Conservation (phyloP, 2,329 filamentous ascomycete species). For the Teratosphaeria viscida region DNA sequence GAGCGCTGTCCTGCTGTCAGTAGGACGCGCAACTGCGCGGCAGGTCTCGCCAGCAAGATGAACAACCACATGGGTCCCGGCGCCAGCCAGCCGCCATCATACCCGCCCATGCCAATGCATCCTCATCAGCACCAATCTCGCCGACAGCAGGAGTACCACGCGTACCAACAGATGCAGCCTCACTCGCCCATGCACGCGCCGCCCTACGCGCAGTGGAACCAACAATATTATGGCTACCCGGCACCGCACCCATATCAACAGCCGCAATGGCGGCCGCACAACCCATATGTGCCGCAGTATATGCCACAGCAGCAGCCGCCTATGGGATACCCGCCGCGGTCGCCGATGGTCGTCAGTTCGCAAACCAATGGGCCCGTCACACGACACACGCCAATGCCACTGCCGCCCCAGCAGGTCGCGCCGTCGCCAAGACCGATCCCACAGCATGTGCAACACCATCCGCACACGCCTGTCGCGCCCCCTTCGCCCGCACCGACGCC, state of each 20-base stretch:
- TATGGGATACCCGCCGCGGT: constrained; percentile 28
- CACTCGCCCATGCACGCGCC: constrained; percentile 22
- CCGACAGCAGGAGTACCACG: constrained; percentile 29
- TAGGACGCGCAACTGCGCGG: constrained; percentile 7
- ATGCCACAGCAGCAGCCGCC: constrained; percentile 23
- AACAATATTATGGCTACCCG: constrained; percentile 12
- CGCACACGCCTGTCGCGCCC: constrained; percentile 8
- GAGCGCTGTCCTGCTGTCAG: background rate
- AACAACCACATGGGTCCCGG: constrained; percentile 63
- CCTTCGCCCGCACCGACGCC: constrained; percentile 12
- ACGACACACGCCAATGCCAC: constrained; percentile 19
- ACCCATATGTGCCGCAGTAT: constrained; percentile 31
- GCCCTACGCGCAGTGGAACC: constrained; percentile 10
- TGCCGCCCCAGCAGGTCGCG: constrained; percentile 4
- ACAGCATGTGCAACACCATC: constrained; percentile 1
- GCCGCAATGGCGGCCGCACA: constrained; percentile 23
- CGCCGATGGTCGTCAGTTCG: constrained; percentile 38
- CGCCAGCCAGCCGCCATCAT: constrained; percentile 46
- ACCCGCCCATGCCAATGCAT: constrained; percentile 29
- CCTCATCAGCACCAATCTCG: constrained; percentile 18
- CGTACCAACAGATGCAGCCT: constrained; percentile 27
- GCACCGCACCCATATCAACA: constrained; percentile 6
- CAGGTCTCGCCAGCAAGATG: constrained; percentile 56
- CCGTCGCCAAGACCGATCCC: constrained; percentile 4
- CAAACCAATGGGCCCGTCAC: constrained; percentile 36